A percentile compares a stretch with the other conserved stretches of the same genome.
phyloP scores from a whole-genome alignment of 352 stramenopile species.

The Thalassiosira delicatula region DNA sequence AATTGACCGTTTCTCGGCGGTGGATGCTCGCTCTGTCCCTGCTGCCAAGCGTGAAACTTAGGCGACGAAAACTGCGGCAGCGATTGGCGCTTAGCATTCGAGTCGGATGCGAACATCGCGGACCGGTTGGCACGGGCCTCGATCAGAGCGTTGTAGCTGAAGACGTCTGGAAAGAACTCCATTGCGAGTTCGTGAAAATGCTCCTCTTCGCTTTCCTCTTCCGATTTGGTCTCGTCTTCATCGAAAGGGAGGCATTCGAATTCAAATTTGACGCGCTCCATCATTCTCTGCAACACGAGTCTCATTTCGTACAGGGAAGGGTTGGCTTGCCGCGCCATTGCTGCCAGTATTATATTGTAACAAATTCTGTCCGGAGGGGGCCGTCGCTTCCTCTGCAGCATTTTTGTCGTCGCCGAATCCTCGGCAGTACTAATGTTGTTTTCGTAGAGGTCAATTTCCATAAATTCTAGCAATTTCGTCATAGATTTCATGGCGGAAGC shows the following conservation, averaged over 20 bases:
- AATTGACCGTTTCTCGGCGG: constrained; percentile 8
- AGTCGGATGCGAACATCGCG: constrained; percentile 51
- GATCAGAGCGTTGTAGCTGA: constrained; percentile 63
- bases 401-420: neutral
- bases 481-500: constrained; percentile 49
- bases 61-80: neutral
- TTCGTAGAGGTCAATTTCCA: constrained; percentile 55
- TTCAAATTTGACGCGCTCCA: constrained; percentile 62
- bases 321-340: constrained; percentile 57
- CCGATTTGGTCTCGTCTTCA: constrained; percentile 1
- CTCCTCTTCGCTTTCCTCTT: constrained; percentile 16
- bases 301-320: constrained; percentile 64
- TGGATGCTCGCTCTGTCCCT: constrained; percentile 22
- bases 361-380: constrained; percentile 55
- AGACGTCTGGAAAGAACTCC: constrained; percentile 51
- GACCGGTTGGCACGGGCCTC: constrained; percentile 57
- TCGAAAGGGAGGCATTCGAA: constrained; percentile 27
- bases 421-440: constrained; percentile 5
- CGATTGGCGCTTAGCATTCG: neutral
- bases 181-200: constrained; percentile 37
- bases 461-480: constrained; percentile 58
- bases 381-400: constrained; percentile 23
- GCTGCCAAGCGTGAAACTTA: constrained; percentile 2
- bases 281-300: constrained; percentile 59
- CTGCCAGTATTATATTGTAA: constrained; percentile 60